Conservation (phyloP, 2,329 filamentous ascomycete species). For the Penicillium aurantiogriseum region DNA sequence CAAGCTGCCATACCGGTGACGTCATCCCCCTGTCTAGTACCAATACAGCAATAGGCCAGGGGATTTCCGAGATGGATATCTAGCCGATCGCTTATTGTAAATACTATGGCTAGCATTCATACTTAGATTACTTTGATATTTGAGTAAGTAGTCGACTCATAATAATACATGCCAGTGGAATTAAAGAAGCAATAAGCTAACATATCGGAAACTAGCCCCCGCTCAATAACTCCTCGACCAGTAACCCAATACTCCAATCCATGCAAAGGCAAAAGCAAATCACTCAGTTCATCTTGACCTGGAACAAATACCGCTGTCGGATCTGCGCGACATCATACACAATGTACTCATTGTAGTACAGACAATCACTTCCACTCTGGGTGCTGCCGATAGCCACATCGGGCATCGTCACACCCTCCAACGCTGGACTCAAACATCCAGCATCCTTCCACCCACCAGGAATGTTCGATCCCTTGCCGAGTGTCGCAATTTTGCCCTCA, state of each 20-base stretch:
- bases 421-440: conserved; percentile 58
- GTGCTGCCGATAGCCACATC: conserved; percentile 23
- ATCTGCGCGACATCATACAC: conserved; percentile 52
- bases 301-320: conserved; percentile 46
- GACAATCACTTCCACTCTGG: neutral
- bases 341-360: conserved; percentile 49
- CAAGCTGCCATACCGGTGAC: too few relatives aligned
- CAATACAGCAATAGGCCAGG: too few relatives aligned
- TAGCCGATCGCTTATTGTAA: neutral
- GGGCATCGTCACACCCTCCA: conserved; percentile 67
- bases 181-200: neutral
- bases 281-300: conserved; percentile 38
- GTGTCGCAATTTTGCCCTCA: conserved; percentile 64
- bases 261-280: neutral
- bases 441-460: conserved; percentile 77
- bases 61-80: neutral
- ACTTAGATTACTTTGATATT: neutral
- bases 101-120: neutral
- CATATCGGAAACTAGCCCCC: neutral
- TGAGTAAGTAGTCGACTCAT: neutral
- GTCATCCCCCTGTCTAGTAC: too few relatives aligned
- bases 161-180: neutral
- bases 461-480: conserved; percentile 64
- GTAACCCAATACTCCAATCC: neutral
- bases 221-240: neutral